A percentile compares a stretch with the other conserved stretches of the same genome.
Conservation (phyloP, 495 filamentous ascomycete species). For the Cryomyces minteri region DNA sequence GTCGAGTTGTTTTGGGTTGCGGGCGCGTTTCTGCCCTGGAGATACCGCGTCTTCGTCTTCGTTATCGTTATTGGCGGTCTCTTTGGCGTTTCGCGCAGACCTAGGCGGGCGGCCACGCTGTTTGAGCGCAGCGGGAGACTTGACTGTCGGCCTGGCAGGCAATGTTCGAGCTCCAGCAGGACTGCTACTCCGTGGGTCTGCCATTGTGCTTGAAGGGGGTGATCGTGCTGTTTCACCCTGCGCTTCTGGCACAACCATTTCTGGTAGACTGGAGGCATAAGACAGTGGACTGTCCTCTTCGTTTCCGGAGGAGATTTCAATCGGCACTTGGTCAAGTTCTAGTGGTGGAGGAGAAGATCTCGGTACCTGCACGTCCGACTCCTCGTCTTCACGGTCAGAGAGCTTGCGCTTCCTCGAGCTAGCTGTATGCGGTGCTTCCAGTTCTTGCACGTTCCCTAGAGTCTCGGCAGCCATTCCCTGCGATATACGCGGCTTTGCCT, state of each 20-base stretch:
- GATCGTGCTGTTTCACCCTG: no score
- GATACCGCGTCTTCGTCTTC: no score
- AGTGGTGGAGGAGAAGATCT: slow-evolving; percentile 14
- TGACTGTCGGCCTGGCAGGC: neutral
- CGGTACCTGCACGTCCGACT: slow-evolving; percentile 12
- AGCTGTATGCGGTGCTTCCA: slow-evolving; percentile 2
- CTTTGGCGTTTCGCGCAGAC: no score
- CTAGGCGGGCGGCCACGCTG: no score
- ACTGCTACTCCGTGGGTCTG: slow-evolving; percentile 32
- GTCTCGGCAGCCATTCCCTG: neutral
- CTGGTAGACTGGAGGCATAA: no score
- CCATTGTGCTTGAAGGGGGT: slow-evolving; percentile 20
- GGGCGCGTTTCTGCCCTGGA: no score
- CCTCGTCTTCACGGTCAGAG: neutral
- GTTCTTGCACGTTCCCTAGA: neutral
- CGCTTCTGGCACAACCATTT: no score
- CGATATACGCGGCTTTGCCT: slow-evolving; percentile 9
- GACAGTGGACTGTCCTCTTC: no score
- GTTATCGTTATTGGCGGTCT: no score
- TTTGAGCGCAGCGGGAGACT: no score
- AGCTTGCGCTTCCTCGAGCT: slow-evolving; percentile 22
- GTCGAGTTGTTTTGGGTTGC: no score
- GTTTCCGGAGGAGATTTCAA: no score
- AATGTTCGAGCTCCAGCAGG: neutral
- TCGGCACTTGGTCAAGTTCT: neutral